Evolutionary conservation across 352 stramenopile species (phyloP), one percentile per base, ranked within the genome.

Genomic region (Phytopythium delawarense): DNA sequence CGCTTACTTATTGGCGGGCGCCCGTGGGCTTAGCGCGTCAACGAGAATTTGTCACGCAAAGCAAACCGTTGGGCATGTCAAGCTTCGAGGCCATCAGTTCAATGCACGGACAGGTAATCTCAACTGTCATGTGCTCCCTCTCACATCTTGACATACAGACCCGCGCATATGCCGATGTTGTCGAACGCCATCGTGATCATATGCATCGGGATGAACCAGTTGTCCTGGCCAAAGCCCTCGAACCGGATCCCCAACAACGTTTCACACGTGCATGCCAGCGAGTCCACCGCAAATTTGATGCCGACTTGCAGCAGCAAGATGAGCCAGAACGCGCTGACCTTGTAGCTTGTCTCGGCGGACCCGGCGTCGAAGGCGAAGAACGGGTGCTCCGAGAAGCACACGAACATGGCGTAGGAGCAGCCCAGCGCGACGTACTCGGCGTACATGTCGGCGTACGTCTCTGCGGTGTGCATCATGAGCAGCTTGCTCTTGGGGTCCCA

Each of bases 391-490:
- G 61, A 64, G 21, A 68, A 71, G 30, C 75, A 53, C 25, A 74
- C 59, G 2, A 71, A 20, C 12, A 80, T 70, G 16, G 62, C 63
- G 57, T 66, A 68, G 1, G 67, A 70, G 59, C 69, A 80, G 15
- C 69, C 62, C 42, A 80, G 69, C 20, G 69, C 66, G 15, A 80
- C 23, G 55, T 76, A 80, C 39, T 80, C 72, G 28, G 66, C 66
- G 59, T 72, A 74, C 69, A 78, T 80, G 57, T 76, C 72, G 45
- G 65, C 66, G n/a, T 60, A 70, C 18, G 70, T 56, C 42, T 79
- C 72, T 2, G 55, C 59, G 2, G 53, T 51, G 44, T 77, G 66
- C 18, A 69, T 62, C 7, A 56, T 45, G 3, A 63, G 63, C 30
- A 66, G 15, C 37, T 74, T 75, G 1, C 35, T 40, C 35, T 59